These are phyloP conservation scores for Apiotrichum brassicae DNA, from an alignment of 1,284 basidiomycete species.

Conservation along the genomic window DNA sequence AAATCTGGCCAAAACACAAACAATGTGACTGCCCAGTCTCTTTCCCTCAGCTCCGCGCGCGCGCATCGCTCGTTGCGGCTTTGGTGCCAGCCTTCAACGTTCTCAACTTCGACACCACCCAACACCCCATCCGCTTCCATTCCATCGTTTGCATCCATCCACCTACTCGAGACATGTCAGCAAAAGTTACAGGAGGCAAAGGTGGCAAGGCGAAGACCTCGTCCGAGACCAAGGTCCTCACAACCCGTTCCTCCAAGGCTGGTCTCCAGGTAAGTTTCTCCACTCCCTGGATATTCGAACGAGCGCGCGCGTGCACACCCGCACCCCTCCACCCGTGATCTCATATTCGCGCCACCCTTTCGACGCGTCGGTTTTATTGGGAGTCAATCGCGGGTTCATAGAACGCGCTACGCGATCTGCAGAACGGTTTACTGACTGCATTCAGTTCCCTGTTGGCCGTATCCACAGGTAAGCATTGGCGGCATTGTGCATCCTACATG, in stretches of 20 bases:
- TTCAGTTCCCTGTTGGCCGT: conserved; percentile 44
- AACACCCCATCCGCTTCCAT: conserved; percentile 8
- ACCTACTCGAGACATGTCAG: conserved; percentile 31
- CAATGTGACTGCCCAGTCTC: too few species aligned
- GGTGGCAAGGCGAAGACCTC: conserved; percentile 50
- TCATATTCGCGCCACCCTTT: too few species aligned
- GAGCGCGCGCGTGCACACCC: too few species aligned
- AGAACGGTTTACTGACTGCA: background rate
- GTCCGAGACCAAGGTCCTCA: conserved; percentile 49
- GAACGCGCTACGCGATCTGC: background rate
- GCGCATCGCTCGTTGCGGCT: too few species aligned
- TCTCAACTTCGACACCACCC: conserved; percentile 13
- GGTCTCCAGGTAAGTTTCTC: conserved; percentile 62
- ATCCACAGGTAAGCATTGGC: conserved; percentile 33
- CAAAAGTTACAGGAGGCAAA: conserved; percentile 46
- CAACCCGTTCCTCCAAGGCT: conserved; percentile 72
- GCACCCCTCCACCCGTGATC: background rate
- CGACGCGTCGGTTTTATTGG: too few species aligned
- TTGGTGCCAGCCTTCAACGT: too few species aligned
- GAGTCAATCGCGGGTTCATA: too few species aligned
- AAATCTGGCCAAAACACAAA: too few species aligned
- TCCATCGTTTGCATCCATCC: conserved; percentile 15
- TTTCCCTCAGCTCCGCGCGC: too few species aligned
- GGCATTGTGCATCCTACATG: background rate
- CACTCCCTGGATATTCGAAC: background rate